Percentiles rank a stretch among this genome's conserved stretches.
Conservation (phyloP, 768 basidiomycete species). For the Macrocybe gigantea region DNA sequence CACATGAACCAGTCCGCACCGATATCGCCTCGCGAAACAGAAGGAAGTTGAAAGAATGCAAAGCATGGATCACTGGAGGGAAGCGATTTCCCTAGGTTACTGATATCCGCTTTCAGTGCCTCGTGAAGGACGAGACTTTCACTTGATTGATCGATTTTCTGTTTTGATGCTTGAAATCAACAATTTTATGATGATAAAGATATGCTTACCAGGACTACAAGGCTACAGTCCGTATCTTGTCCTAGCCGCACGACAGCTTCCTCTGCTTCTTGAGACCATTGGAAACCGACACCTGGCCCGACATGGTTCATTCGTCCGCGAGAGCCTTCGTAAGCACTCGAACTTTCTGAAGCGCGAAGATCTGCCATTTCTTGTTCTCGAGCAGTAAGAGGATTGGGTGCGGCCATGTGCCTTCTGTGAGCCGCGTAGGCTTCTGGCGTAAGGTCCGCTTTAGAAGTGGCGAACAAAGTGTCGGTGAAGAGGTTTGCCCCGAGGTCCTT, state of each 20-base stretch:
- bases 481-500: conserved; percentile 69
- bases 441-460: conserved; percentile 64
- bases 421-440: conserved; percentile 66
- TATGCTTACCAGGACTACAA: conserved; percentile 61
- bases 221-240: conserved; percentile 36
- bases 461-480: conserved; percentile 74
- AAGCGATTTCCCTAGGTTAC: conserved; percentile 41
- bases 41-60: conserved; percentile 61
- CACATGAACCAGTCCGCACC: conserved; percentile 32
- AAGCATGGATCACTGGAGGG: conserved; percentile 60
- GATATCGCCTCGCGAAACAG: conserved; percentile 48
- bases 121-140: conserved; percentile 53
- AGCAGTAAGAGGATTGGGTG: conserved; percentile 77
- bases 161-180: not conserved
- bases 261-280: conserved; percentile 63
- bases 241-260: conserved; percentile 59
- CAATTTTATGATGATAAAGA: not conserved
- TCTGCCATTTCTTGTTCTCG: conserved; percentile 80
- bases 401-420: conserved; percentile 64
- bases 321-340: conserved; percentile 51
- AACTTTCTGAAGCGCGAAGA: conserved; percentile 67
- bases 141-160: conserved; percentile 64
- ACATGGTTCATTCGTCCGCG: conserved; percentile 49
- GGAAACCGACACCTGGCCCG: conserved; percentile 54
- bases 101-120: conserved; percentile 30